Evolutionary conservation across 192 early-diverging fungal genomes (phyloP), one percentile per base, ranked within the genome.

Genomic region (Cetraspora pellucida): DNA sequence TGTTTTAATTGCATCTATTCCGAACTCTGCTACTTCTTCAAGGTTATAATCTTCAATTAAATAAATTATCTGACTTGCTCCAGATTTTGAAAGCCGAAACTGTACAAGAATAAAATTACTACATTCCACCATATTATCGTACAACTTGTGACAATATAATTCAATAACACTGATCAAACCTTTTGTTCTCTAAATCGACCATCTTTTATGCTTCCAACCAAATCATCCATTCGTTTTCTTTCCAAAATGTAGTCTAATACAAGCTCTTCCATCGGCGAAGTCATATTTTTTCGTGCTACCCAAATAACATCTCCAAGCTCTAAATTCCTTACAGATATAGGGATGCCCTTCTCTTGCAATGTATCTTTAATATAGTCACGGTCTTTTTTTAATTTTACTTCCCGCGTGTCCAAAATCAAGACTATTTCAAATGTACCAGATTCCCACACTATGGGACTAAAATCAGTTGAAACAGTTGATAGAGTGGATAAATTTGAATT

Each of bases 111-210:
- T 13, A 14, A 63, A 17, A 16, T 44, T 16, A 77, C 19, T 79
- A n/a, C 14, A 49, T 16, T 25, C 37, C 37, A 37, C 0, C 0
- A 37, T 37, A 37, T 37, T 7, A 37, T 37, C 7, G 3, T 37
- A 37, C 1, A 37, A 37, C 37, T 37, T 37, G 0, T 37, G 3
- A 31, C 14, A 45, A 54, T 14, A 50, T 6, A 28, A n/a, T 31
- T 37, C 14, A 3, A 50, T 25, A 31, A 37, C n/a, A 1, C 3
- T 45, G 17, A 17, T n/a, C 43, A 69, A 72, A 92, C 91, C 84
- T 98, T 97, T 82, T 99, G 97, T 75, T 99, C 97, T 11, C 83
- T 88, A 81, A 92, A 97, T 19, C 97, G 85, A 1, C 95, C 94
- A 79, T 99, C 97, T 46, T 94, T 93, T 66, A 99, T 97, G 82